phyloP scores from a whole-genome alignment of 495 filamentous ascomycete genomes.

The Schizothecium vesticola region DNA sequence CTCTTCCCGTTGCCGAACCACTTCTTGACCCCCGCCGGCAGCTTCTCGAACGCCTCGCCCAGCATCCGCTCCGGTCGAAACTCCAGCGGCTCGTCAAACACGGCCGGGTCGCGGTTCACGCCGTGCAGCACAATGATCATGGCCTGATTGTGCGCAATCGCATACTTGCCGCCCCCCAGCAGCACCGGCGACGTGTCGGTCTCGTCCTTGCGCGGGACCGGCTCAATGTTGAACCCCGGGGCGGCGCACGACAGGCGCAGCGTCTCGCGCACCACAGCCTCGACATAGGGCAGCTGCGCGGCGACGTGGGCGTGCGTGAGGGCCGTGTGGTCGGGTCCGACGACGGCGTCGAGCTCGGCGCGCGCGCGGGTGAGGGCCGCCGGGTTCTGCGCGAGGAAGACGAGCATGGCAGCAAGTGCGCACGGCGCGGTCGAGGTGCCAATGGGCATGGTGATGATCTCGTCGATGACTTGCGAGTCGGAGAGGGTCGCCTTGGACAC shows the following conservation, averaged over 20 bases:
- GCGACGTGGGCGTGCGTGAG: conserved; percentile 50
- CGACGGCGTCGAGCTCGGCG: conserved; percentile 58
- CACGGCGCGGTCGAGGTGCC: conserved; percentile 44
- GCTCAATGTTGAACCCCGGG: conserved; percentile 61
- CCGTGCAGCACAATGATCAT: conserved; percentile 57
- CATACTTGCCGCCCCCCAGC: conserved; percentile 59
- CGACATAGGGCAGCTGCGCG: conserved; percentile 55
- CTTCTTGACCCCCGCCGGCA: conserved; percentile 59
- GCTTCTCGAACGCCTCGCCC: conserved; percentile 52
- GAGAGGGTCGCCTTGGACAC: conserved; percentile 55
- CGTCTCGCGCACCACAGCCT: conserved; percentile 60
- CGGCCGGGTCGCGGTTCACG: conserved; percentile 61
- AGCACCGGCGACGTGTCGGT: conserved; percentile 41
- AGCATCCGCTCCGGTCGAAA: conserved; percentile 65
- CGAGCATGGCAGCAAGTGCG: conserved; percentile 50
- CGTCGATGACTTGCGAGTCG: conserved; percentile 58
- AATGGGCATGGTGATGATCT: conserved; percentile 58
- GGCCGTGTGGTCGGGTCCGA: conserved; percentile 42
- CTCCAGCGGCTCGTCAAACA: conserved; percentile 58
- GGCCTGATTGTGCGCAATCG: conserved; percentile 53
- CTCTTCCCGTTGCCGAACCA: conserved; percentile 66
- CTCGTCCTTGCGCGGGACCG: conserved; percentile 43
- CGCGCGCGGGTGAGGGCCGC: conserved; percentile 54
- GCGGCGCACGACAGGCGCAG: conserved; percentile 60
- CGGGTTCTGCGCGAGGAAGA: conserved; percentile 58